Evolutionary conservation across 495 filamentous ascomycete species (phyloP), one percentile per base, ranked within the genome.

Genomic region (Penicillium egyptiacum): DNA sequence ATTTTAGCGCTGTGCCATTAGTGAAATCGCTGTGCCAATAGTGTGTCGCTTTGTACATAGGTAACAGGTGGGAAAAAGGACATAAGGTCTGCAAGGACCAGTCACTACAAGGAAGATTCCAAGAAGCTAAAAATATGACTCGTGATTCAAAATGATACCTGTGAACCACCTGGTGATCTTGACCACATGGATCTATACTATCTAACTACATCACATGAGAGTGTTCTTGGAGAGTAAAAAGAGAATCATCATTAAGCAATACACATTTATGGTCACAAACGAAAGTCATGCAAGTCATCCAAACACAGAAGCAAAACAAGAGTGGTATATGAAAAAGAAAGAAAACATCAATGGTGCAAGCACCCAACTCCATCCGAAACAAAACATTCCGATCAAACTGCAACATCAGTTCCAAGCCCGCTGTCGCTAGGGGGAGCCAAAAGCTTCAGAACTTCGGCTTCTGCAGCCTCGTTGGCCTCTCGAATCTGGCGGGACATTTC

Each of bases 361-460:
- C 23, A 33, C 55, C 46, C 44, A 62, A 59, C 59, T 48, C 59
- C 62, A n/a, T 25, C 22, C 8, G 23, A 42, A 61, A 48, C 47
- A 58, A 56, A 45, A 46, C 42, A 55, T 28, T 37, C 26, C 49
- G 28, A 52, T 62, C 57, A 67, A 49, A 42, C 60, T 30, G 69
- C 61, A 40, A 75, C 73, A 56, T 79, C 78, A 5, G 75, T 69
- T 5, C 75, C 78, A 20, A 80, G 61, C 19, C 73, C 77, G 58
- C 73, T 77, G 55, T 80, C 78, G 55, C 61, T 70, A n/a, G 73
- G 63, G 11, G 71, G 68, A 17, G 69, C 72, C n/a, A 70, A 51
- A 23, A 68, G n/a, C 43, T 65, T 66, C 10, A 59, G 26, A 41
- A 50, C 68, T 65, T 64, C 67, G n/a, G 61, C 68, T 31, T 70